Evolutionary conservation across 345 rosid species (phyloP), one percentile per base, ranked within the genome.

Genomic region (Pistacia integerrima): DNA sequence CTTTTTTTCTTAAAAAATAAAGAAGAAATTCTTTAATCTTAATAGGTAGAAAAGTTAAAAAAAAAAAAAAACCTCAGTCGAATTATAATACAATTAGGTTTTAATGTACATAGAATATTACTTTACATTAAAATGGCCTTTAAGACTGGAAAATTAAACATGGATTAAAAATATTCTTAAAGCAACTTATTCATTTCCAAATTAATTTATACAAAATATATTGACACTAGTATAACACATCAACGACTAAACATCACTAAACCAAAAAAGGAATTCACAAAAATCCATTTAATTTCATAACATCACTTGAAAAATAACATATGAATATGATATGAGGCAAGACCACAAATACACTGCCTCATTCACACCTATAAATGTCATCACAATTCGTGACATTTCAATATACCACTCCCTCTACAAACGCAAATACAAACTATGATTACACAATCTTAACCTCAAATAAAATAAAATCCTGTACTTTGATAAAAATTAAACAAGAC

Each of bases 331-430:
- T 12, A 36, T 0, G 61, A 66, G 72, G 57, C 70, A 75, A 75
- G 52, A 56, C 44, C 54, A 76, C 64, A 80, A 76, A 38, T 55
- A 63, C 65, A 80, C 18, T 61, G 55, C 41, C 79, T 35, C 60
- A 46, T n/a, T 54, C 52, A 71, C 13, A 46, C 20, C 73, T 78
- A 67, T 51, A 66, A 65, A 73, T 70, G 72, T 55, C 82, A 57
- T 59, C 66, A 70, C 56, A 65, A 74, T 70, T 57, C 62, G 41
- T 75, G 76, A 75, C 76, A 75, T 58, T 49, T 30, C 5, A 56
- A 70, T 64, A 28, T 35, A 65, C 54, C 59, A 63, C 56, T 65
- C 61, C 46, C 46, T 70, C 74, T 69, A 65, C 77, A 69, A 28
- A 58, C 69, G 22, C 48, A 20, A 51, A 67, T 41, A 73, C 64